phyloP scores from a whole-genome alignment of 2,329 filamentous ascomycete genomes.

The Colletotrichum sp. region DNA sequence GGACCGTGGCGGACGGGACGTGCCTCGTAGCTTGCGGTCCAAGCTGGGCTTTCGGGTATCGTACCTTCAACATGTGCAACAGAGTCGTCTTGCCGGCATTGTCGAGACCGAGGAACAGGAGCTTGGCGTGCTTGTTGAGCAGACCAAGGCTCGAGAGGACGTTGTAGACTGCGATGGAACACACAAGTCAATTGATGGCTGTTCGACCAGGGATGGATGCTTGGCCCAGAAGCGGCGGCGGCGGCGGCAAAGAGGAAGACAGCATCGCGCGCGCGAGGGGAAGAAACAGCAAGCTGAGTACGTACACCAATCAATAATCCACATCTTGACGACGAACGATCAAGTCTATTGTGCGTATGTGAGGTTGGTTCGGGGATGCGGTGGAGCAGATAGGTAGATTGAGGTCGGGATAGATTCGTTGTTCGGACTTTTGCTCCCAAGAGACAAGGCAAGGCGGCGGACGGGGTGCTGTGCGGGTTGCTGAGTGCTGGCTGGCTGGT shows the following conservation, averaged over 20 bases:
- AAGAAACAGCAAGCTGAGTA: constrained; percentile 23
- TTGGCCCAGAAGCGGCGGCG: constrained; percentile 24
- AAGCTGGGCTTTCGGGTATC: constrained; percentile 28
- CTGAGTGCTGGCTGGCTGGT: neutral
- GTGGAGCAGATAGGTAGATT: constrained; percentile 15
- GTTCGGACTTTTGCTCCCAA: constrained; percentile 15
- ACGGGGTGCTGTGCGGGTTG: neutral
- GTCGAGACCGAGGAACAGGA: constrained; percentile 90
- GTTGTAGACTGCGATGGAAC: constrained; percentile 71
- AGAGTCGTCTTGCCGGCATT: constrained; percentile 95
- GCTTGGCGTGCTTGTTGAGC: constrained; percentile 95
- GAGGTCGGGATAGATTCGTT: constrained; percentile 6
- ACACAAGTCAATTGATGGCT: constrained; percentile 30
- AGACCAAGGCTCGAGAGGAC: constrained; percentile 85
- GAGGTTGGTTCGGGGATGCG: constrained; percentile 13
- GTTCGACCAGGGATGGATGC: constrained; percentile 2
- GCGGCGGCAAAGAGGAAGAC: constrained; percentile 17
- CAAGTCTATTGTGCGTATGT: constrained; percentile 17
- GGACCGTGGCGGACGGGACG: neutral
- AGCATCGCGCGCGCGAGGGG: neutral
- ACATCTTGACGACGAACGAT: constrained; percentile 63
- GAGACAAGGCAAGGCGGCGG: constrained; percentile 7
- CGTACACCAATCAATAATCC: constrained; percentile 96
- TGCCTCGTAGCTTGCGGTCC: neutral
- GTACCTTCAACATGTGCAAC: constrained; percentile 93